Base-by-base conservation (phyloP, 2,329 filamentous ascomycete genomes). In the Fusarium napiforme region DNA sequence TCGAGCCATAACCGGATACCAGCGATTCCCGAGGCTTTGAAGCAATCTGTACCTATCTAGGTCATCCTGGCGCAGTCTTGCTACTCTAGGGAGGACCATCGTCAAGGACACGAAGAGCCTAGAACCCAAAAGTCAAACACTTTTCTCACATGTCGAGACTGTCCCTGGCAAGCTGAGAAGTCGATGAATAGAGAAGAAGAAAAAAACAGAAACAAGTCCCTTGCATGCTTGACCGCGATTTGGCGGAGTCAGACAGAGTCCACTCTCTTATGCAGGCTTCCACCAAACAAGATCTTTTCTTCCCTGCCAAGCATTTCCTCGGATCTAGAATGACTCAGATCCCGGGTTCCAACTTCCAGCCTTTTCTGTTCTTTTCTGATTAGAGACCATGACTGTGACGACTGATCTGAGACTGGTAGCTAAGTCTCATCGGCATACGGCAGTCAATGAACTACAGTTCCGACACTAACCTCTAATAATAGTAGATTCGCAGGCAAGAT, bases 191-290 rank as follows among this genome's bases (percentile, higher is more conserved):
- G 23, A 59, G 55, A 53, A 9, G 16, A 21, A 3, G 9, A 4
- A 19, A 9, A 28, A 19, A 19, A 21, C 14, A 47, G 45, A 49
- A 72, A 18, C 30, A 40, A 45, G n/a, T 32, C 53, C 47, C 60
- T 69, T 66, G 60, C 56, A 60, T 72, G n/a, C 40, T 70, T 70
- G 69, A 57, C 64, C 67, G 64, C 65, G 64, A 69, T 63, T 68
- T 68, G 34, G 32, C 45, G 42, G 45, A 65, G 36, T 9, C 34
- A 30, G 42, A 28, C n/a, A 60, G 30, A 67, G 36, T 34, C 46
- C 55, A 42, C 64, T 46, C 42, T 43, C 26, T 34, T 32, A 43
- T 62, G 64, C 40, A 68, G n/a, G 46, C 47, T 60, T 55, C 23
- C 58, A 21, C 28, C 37, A 26, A 43, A 57, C 56, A 50, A 47